Conservation (phyloP, 495 filamentous ascomycete genomes). For the Penicillium waksmanii region DNA sequence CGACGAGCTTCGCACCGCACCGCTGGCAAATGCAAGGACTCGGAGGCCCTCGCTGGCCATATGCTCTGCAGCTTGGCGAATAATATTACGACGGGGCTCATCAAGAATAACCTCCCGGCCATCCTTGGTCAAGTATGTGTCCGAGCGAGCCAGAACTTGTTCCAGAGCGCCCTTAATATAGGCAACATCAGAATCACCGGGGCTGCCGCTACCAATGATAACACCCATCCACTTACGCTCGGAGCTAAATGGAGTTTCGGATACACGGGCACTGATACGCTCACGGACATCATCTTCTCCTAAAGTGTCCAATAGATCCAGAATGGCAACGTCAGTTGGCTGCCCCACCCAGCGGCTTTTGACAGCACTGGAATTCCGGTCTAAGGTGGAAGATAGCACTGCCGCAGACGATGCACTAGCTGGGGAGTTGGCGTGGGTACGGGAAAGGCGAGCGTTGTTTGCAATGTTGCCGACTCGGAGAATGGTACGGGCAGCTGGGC, state of each 20-base stretch:
- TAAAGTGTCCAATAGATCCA: slow-evolving; percentile 88
- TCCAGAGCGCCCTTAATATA: slow-evolving; percentile 97
- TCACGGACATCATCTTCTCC: slow-evolving; percentile 90
- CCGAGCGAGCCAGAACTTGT: slow-evolving; percentile 80
- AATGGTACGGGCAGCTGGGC: slow-evolving; percentile 74
- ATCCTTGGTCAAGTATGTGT: slow-evolving; percentile 86
- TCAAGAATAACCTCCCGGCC: slow-evolving; percentile 89
- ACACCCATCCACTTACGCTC: slow-evolving; percentile 99
- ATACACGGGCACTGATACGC: slow-evolving; percentile 72
- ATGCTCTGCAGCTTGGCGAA: slow-evolving; percentile 78
- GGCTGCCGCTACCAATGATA: slow-evolving; percentile 64
- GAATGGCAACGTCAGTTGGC: slow-evolving; percentile 92
- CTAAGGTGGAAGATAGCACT: slow-evolving; percentile 76
- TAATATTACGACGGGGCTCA: slow-evolving; percentile 70
- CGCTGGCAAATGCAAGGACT: slow-evolving; percentile 91
- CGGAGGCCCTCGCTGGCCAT: slow-evolving; percentile 93
- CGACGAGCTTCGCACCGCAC: slow-evolving; percentile 44
- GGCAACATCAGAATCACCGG: slow-evolving; percentile 64
- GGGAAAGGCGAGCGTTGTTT: slow-evolving; percentile 86
- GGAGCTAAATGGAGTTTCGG: slow-evolving; percentile 93
- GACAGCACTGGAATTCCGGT: slow-evolving; percentile 58
- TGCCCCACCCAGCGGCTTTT: slow-evolving; percentile 95
- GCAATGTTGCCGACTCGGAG: slow-evolving; percentile 92
- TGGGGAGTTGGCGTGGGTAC: slow-evolving; percentile 58
- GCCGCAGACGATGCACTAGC: slow-evolving; percentile 72